Conservation (phyloP, 1,284 basidiomycete species). For the Neolentinus lepideus region DNA sequence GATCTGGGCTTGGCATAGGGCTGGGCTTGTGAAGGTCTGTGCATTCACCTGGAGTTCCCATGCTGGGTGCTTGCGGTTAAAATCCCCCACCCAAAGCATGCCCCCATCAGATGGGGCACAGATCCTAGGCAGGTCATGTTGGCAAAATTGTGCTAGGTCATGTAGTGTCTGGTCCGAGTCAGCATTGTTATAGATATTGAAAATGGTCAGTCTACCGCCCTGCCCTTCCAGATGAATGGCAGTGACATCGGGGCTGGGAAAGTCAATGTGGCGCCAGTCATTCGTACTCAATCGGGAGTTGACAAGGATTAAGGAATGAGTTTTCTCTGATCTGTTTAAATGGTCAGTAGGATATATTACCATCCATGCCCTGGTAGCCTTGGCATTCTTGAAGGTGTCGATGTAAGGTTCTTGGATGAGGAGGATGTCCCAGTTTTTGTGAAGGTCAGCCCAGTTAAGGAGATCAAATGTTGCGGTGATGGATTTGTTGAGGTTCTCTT, state of each 20-base stretch:
- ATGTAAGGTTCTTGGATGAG: conserved; percentile 28
- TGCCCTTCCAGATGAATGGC: conserved; percentile 14
- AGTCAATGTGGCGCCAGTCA: conserved; percentile 15
- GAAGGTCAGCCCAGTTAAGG: not conserved
- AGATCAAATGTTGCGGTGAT: not conserved
- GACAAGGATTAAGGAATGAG: conserved; percentile 22
- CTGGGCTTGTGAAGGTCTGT: conserved; percentile 25
- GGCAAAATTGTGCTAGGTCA: conserved; percentile 3
- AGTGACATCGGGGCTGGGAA: conserved; percentile 20
- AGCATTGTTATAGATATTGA: conserved; percentile 31
- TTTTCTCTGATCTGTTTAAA: conserved; percentile 1
- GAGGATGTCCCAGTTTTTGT: conserved; percentile 19
- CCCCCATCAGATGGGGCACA: conserved; percentile 5
- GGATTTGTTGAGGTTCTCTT: not conserved
- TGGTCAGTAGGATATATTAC: conserved; percentile 19
- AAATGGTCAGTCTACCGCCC: conserved; percentile 13
- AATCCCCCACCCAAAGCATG: conserved; percentile 35
- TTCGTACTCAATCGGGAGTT: conserved; percentile 18
- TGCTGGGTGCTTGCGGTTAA: conserved; percentile 40
- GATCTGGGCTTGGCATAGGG: conserved; percentile 11
- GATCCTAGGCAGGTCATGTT: not conserved
- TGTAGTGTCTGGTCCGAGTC: conserved; percentile 14
- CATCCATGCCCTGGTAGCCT: conserved; percentile 16
- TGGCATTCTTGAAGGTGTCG: conserved; percentile 10
- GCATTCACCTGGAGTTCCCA: conserved; percentile 34